Evolutionary conservation across 495 filamentous ascomycete genomes (phyloP).

Genomic region (Penicillium atrosanguineum): DNA sequence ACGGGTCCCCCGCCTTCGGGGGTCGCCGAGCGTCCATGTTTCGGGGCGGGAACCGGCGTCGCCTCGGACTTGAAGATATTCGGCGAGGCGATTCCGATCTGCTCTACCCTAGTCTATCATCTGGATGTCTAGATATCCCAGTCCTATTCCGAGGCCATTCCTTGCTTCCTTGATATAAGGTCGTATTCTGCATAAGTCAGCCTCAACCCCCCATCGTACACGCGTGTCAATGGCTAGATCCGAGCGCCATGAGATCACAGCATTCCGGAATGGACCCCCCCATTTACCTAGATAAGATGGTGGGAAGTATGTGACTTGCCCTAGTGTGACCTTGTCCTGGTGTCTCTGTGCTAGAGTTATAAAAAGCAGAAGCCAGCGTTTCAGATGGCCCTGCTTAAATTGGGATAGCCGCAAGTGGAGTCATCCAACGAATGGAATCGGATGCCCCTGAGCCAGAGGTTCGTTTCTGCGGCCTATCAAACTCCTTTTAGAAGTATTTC

Average conservation of each 20-base stretch:
- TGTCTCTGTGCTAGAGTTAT: background rate
- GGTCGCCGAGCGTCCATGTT: constrained; percentile 25
- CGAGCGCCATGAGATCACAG: background rate
- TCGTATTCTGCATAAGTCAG: background rate
- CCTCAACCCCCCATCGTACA: background rate
- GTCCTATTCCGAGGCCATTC: too few relatives aligned
- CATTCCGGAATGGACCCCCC: background rate
- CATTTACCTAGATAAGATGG: background rate
- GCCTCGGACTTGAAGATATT: background rate
- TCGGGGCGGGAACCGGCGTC: constrained; percentile 19
- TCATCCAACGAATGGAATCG: constrained; percentile 16
- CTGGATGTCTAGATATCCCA: too few relatives aligned
- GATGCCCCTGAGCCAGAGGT: constrained; percentile 21
- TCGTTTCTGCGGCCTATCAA: constrained; percentile 5
- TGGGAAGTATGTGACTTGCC: background rate
- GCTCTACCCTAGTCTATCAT: background rate
- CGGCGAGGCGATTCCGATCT: constrained; percentile 1
- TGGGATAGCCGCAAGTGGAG: constrained; percentile 29
- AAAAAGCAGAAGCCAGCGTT: constrained; percentile 13
- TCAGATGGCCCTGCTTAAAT: constrained; percentile 22
- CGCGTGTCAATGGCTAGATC: background rate
- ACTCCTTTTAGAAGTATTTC: background rate
- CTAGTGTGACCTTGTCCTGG: background rate
- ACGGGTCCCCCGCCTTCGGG: constrained; percentile 27
- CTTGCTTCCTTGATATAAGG: background rate